phyloP scores from a whole-genome alignment of 257 asterid genomes.

The Ocimum tenuiflorum region DNA sequence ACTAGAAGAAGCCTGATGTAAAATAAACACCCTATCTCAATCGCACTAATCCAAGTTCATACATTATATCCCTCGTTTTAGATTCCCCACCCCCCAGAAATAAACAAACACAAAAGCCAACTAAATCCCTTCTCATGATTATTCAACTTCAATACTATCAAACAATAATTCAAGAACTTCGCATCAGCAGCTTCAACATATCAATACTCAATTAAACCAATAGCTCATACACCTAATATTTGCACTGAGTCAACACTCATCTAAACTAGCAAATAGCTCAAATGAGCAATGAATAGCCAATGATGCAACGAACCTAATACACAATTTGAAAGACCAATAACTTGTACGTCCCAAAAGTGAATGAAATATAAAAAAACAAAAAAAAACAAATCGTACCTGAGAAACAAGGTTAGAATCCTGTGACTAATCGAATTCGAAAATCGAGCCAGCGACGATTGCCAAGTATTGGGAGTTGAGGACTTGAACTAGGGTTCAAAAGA shows the following conservation, averaged over 20 bases:
- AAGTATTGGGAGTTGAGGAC: conserved; percentile 22
- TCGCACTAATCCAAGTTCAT: background rate
- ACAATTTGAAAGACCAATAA: background rate
- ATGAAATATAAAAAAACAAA: conserved; percentile 18
- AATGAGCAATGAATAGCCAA: conserved; percentile 9
- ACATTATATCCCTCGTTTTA: background rate
- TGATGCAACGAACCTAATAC: conserved; percentile 2
- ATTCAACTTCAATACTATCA: background rate
- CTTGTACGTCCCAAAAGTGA: conserved; percentile 14
- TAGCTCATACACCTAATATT: conserved; percentile 2
- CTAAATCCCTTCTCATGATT: background rate
- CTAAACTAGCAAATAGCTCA: conserved; percentile 8
- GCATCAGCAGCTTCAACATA: conserved; percentile 4
- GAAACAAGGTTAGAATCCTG: conserved; percentile 16
- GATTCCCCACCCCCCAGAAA: background rate
- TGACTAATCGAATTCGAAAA: conserved; percentile 16
- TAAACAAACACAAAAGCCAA: background rate
- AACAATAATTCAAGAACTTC: background rate
- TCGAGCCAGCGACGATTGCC: conserved; percentile 26
- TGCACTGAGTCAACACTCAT: conserved; percentile 8
- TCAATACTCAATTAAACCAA: conserved; percentile 9
- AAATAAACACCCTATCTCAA: background rate
- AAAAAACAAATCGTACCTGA: conserved; percentile 29
- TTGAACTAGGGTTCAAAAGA: conserved; percentile 30
- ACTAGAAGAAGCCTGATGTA: background rate